These are phyloP conservation scores for Nematocida ausubeli DNA, from an alignment of 371 early-diverging fungal genomes.

Conservation along the genomic window DNA sequence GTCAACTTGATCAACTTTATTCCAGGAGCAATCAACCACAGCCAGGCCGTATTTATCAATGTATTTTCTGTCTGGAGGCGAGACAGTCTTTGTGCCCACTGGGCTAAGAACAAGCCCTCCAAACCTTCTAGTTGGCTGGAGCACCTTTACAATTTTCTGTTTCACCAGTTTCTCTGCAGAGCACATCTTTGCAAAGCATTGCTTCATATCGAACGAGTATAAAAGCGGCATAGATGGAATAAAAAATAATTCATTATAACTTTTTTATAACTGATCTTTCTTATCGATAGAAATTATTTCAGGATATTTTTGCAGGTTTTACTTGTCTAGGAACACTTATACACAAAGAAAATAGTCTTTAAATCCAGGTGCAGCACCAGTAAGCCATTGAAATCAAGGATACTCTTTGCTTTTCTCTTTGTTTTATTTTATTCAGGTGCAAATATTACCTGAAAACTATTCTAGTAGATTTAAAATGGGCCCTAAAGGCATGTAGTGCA, in stretches of 20 bases:
- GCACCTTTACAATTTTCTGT: constrained; percentile 73
- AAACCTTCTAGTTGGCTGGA: constrained; percentile 79
- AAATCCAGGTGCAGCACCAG: background rate
- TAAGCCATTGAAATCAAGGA: too few species aligned
- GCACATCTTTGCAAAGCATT: constrained; percentile 96
- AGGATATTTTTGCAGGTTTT: too few species aligned
- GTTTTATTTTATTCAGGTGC: too few species aligned
- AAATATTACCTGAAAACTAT: too few species aligned
- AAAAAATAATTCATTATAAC: background rate
- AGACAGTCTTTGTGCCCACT: constrained; percentile 79
- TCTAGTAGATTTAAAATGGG: too few species aligned
- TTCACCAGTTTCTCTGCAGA: constrained; percentile 87
- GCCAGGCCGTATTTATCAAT: constrained; percentile 78
- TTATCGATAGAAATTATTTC: too few species aligned
- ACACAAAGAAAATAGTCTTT: background rate
- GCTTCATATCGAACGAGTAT: constrained; percentile 77
- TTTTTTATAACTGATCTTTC: background rate
- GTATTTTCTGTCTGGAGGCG: constrained; percentile 78
- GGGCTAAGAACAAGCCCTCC: constrained; percentile 88
- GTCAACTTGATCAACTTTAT: constrained; percentile 84
- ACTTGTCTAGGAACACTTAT: too few species aligned
- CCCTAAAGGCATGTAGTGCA: too few species aligned
- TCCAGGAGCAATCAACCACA: constrained; percentile 98
- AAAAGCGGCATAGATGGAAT: constrained; percentile 28
- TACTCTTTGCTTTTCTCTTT: too few species aligned